These are phyloP conservation scores for Spergularia bocconei DNA, from an alignment of 148 eudicot species.

Conservation along the genomic window DNA sequence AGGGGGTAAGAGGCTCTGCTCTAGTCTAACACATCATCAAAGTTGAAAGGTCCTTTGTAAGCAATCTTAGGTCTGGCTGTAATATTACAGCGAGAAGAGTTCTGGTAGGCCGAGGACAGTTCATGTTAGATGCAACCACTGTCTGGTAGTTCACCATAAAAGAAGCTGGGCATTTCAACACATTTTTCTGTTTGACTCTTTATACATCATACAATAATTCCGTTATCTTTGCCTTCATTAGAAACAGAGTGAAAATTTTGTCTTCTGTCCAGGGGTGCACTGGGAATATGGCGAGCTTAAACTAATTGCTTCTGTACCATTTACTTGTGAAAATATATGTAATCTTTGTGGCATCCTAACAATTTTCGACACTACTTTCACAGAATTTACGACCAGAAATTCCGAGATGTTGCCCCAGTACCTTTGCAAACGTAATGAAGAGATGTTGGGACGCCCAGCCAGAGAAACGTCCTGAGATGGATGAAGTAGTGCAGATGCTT, in stretches of 20 bases:
- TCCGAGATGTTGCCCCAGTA: slow-evolving; percentile 75
- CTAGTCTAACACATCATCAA: too few species aligned
- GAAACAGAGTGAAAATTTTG: background rate
- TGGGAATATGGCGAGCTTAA: background rate
- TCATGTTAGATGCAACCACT: background rate
- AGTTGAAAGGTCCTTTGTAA: too few species aligned
- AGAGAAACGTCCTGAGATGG: slow-evolving; percentile 78
- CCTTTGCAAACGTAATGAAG: slow-evolving; percentile 63
- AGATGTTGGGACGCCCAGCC: slow-evolving; percentile 78
- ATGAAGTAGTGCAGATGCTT: slow-evolving; percentile 61
- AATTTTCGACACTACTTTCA: background rate
- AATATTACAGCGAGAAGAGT: too few species aligned
- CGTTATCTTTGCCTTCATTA: background rate
- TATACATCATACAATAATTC: background rate
- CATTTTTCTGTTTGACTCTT: background rate
- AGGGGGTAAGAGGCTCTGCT: too few species aligned
- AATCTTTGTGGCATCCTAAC: slow-evolving; percentile 1
- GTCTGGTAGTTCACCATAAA: background rate
- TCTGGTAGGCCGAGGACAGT: too few species aligned
- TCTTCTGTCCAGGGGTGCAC: background rate
- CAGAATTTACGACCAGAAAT: slow-evolving; percentile 77
- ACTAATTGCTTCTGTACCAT: too few species aligned
- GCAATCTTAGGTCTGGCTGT: too few species aligned
- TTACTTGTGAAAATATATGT: too few species aligned
- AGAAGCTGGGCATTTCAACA: background rate